Conservation (phyloP, 163 green algal genomes). For the Scenedesmus sp. region DNA sequence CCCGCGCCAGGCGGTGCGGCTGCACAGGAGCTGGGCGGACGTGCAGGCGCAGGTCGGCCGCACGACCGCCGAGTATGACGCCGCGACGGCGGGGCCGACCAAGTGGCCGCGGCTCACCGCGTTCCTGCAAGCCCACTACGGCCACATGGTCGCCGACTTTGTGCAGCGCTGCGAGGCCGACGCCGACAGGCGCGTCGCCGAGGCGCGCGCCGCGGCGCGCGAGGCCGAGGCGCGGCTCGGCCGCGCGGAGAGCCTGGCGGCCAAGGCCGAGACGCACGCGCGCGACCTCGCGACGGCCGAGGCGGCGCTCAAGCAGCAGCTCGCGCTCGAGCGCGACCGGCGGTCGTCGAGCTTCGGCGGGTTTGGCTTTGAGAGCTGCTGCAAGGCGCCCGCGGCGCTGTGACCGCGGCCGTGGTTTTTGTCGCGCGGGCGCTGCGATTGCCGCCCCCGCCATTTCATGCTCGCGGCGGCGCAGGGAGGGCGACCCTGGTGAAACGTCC, state of each 20-base stretch:
- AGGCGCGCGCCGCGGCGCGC: conserved; percentile 22
- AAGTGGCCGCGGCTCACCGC: conserved; percentile 64
- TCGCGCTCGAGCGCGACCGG: not conserved
- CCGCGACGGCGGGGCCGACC: conserved; percentile 51
- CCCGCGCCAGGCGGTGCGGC: conserved; percentile 7
- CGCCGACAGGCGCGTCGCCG: conserved; percentile 15
- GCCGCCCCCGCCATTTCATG: too few relatives aligned
- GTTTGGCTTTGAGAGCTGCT: too few relatives aligned
- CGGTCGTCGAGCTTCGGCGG: too few relatives aligned
- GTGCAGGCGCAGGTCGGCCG: conserved; percentile 46
- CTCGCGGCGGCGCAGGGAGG: too few relatives aligned
- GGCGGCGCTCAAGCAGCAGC: conserved; percentile 14
- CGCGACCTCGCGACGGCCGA: conserved; percentile 24
- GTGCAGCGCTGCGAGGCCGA: conserved; percentile 19
- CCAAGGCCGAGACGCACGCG: conserved; percentile 28
- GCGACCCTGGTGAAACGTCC: too few relatives aligned
- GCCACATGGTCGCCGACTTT: conserved; percentile 21
- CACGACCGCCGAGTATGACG: conserved; percentile 47
- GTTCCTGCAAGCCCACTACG: conserved; percentile 57
- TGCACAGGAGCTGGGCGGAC: conserved; percentile 36
- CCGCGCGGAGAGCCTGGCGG: conserved; percentile 19
- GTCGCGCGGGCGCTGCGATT: too few relatives aligned
- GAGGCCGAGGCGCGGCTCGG: conserved; percentile 25
- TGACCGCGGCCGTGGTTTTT: too few relatives aligned
- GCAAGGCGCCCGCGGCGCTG: too few relatives aligned